These are phyloP conservation scores for Phialocephala sp. DNA, from an alignment of 2,329 filamentous ascomycete genomes.

Conservation along the genomic window DNA sequence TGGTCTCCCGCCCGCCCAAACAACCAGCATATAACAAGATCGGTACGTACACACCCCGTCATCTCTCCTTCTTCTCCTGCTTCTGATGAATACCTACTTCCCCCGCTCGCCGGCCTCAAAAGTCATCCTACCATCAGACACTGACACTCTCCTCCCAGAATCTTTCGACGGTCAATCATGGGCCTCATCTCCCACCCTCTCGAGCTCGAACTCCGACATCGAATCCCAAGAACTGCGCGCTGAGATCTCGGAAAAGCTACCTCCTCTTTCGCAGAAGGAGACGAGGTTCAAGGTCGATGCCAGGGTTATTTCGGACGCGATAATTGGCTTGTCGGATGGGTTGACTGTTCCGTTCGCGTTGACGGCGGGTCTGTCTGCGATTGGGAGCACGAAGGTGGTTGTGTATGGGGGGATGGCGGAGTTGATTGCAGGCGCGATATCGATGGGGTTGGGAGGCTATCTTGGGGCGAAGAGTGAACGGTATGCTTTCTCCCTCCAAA, in stretches of 20 bases:
- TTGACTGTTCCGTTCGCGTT: slow-evolving; percentile 68
- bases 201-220: background rate
- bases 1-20: background rate
- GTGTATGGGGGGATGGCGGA: slow-evolving; percentile 66
- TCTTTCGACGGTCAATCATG: background rate
- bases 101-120: background rate
- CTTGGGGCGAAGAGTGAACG: slow-evolving; percentile 57
- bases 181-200: background rate
- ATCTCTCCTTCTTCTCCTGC: background rate
- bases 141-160: slow-evolving; percentile 1
- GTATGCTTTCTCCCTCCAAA: slow-evolving; percentile 29
- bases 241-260: slow-evolving; percentile 1
- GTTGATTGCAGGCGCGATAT: slow-evolving; percentile 64
- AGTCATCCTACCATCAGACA: background rate
- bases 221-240: background rate
- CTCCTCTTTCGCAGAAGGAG: slow-evolving; percentile 22
- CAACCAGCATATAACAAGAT: slow-evolving; percentile 8
- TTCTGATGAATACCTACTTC: background rate
- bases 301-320: slow-evolving; percentile 56
- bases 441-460: slow-evolving; percentile 67
- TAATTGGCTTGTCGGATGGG: slow-evolving; percentile 66
- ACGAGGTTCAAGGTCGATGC: slow-evolving; percentile 38
- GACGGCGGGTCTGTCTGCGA: slow-evolving; percentile 59
- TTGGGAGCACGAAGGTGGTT: slow-evolving; percentile 58
- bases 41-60: background rate